Conservation (phyloP, 2,329 filamentous ascomycete genomes). For the Xylariomycetidae sp. region DNA sequence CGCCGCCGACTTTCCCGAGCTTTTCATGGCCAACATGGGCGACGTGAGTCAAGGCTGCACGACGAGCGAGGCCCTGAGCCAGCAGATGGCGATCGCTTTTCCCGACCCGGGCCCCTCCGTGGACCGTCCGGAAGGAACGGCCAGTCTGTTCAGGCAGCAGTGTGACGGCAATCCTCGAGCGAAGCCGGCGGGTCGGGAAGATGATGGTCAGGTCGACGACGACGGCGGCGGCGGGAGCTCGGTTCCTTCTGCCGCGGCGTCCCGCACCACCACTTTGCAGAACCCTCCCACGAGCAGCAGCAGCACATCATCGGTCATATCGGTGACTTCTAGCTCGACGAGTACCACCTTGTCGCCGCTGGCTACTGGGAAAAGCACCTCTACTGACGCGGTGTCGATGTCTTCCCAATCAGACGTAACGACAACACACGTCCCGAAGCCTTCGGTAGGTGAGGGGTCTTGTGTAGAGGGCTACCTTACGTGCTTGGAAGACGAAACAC, state of each 20-base stretch:
- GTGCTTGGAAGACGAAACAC: constrained; percentile 16
- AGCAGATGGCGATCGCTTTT: constrained; percentile 44
- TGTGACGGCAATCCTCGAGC: constrained; percentile 27
- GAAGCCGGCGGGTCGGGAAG: too few relatives aligned
- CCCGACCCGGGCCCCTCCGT: constrained; percentile 58
- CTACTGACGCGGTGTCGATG: constrained; percentile 1
- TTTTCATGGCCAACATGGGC: constrained; percentile 66
- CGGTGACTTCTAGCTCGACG: too few relatives aligned
- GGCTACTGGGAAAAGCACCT: too few relatives aligned
- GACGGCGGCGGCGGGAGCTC: too few relatives aligned
- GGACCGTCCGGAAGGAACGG: constrained; percentile 31
- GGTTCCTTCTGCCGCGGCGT: too few relatives aligned
- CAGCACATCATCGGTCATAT: too few relatives aligned
- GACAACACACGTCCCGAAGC: too few relatives aligned
- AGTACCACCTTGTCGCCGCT: too few relatives aligned
- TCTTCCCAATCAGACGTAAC: background rate
- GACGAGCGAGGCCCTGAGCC: constrained; percentile 44
- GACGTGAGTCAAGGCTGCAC: constrained; percentile 41
- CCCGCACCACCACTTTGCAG: too few relatives aligned
- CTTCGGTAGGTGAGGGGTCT: background rate
- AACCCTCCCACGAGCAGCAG: too few relatives aligned
- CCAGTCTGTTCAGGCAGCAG: constrained; percentile 25
- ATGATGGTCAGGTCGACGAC: too few relatives aligned
- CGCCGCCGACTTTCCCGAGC: constrained; percentile 48
- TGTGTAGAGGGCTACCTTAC: constrained; percentile 21